These are phyloP conservation scores for Taxawa tesnikishii DNA, from an alignment of 2,329 filamentous ascomycete species.

Conservation along the genomic window DNA sequence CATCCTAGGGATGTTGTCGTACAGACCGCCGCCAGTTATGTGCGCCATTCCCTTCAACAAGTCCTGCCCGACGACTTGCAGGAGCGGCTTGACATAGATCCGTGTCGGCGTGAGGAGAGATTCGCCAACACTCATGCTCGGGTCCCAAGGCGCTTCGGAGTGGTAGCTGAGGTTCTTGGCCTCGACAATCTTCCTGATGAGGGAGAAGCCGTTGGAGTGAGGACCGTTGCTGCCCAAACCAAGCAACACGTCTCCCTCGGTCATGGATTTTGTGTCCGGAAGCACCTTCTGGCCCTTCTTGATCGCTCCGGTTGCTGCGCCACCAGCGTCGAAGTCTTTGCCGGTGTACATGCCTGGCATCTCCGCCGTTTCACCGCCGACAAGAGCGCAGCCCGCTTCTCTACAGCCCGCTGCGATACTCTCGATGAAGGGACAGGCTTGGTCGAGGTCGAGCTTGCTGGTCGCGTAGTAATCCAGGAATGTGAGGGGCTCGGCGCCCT, in stretches of 20 bases:
- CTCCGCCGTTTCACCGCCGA: constrained; percentile 96
- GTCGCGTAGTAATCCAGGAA: constrained; percentile 98
- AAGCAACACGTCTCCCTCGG: constrained; percentile 69
- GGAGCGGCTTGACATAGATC: constrained; percentile 69
- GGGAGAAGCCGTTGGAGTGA: constrained; percentile 94
- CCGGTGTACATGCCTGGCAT: constrained; percentile 91
- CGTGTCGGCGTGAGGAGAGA: constrained; percentile 78
- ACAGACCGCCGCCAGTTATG: constrained; percentile 87
- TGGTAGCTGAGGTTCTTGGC: constrained; percentile 60
- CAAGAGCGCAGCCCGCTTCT: constrained; percentile 73
- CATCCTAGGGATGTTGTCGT: constrained; percentile 93
- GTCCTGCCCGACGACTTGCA: constrained; percentile 48
- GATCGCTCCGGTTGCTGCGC: constrained; percentile 79
- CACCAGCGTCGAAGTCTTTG: constrained; percentile 87
- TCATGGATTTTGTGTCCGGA: constrained; percentile 66
- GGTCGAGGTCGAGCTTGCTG: constrained; percentile 67
- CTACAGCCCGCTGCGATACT: constrained; percentile 82
- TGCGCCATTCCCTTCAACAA: constrained; percentile 88
- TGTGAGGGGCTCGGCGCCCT: constrained; percentile 87
- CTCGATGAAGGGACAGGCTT: constrained; percentile 75
- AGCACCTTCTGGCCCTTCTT: constrained; percentile 52
- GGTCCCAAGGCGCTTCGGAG: constrained; percentile 65
- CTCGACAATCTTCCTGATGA: constrained; percentile 83
- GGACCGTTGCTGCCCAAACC: constrained; percentile 76
- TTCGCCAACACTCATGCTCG: constrained; percentile 51